These are phyloP conservation scores for Cardamine resedifolia DNA, from an alignment of 345 rosid genomes.

Conservation along the genomic window DNA sequence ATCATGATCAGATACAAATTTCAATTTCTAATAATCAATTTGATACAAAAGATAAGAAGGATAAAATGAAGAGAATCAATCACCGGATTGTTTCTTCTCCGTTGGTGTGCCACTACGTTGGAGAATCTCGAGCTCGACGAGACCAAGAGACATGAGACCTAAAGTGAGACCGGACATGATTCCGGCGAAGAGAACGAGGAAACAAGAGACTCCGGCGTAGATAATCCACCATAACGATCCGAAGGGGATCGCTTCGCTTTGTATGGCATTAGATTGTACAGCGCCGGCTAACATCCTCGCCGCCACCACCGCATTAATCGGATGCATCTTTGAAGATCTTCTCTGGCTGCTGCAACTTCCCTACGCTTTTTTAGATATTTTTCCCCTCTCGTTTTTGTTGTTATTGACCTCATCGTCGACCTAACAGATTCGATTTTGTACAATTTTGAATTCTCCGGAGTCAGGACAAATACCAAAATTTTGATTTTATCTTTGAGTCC, in stretches of 20 bases:
- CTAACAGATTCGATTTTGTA: not conserved
- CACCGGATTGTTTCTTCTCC: conserved; percentile 95
- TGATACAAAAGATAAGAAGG: not conserved
- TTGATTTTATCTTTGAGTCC: not conserved
- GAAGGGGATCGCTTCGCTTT: conserved; percentile 48
- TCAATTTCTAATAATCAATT: not conserved
- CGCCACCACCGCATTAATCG: conserved; percentile 55
- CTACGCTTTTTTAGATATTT: not conserved
- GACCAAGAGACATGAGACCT: conserved; percentile 92
- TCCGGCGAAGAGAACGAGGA: conserved; percentile 86
- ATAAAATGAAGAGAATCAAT: not conserved
- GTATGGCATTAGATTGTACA: conserved; percentile 28
- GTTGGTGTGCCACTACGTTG: conserved; percentile 74
- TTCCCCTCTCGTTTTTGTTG: no score
- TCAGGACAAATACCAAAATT: not conserved
- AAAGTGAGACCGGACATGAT: conserved; percentile 95
- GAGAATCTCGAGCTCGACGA: conserved; percentile 89
- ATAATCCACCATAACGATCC: conserved; percentile 62
- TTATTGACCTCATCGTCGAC: not conserved
- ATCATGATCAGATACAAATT: not conserved
- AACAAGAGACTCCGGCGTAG: conserved; percentile 75
- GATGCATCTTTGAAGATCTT: conserved; percentile 44
- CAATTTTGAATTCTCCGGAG: not conserved
- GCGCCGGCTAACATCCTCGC: conserved; percentile 48
- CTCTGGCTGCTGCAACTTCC: not conserved